A percentile compares a stretch with the other conserved stretches of the same genome.
Evolutionary conservation across 306 rosid genomes (phyloP).

Genomic region (Cercis canadensis): DNA sequence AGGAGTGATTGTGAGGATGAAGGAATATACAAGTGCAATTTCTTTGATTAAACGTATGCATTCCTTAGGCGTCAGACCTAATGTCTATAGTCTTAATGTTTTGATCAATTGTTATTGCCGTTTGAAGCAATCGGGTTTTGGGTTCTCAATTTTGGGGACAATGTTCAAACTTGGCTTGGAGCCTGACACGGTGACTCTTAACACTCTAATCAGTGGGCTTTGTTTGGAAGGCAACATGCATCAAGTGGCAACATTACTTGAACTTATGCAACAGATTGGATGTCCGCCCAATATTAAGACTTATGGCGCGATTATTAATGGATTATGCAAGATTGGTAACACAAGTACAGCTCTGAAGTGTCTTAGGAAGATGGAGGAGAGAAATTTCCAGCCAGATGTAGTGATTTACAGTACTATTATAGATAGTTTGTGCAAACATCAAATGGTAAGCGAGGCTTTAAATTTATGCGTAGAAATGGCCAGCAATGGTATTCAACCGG

Average conservation of each 20-base stretch:
- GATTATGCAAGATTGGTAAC: neutral
- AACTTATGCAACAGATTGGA: neutral
- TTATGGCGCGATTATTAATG: neutral
- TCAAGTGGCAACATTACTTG: neutral
- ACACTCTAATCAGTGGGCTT: constrained; percentile 1
- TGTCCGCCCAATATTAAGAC: neutral
- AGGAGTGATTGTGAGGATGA: constrained; percentile 7
- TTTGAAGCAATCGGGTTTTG: neutral
- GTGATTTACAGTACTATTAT: no score
- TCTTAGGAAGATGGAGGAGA: neutral
- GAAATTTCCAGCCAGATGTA: neutral
- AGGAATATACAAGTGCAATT: neutral
- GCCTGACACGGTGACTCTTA: neutral
- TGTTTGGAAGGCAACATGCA: neutral
- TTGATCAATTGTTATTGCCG: constrained; percentile 33
- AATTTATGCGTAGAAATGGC: neutral
- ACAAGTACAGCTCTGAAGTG: neutral
- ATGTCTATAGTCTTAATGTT: constrained; percentile 1
- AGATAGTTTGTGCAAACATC: constrained; percentile 18
- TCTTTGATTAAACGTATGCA: constrained; percentile 3
- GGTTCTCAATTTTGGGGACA: constrained; percentile 21
- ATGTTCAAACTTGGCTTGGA: constrained; percentile 28
- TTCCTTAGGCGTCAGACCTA: neutral
- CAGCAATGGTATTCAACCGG: constrained; percentile 1
- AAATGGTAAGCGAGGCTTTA: constrained; percentile 11